A percentile compares a stretch with the other conserved stretches of the same genome.
These are phyloP conservation scores for Microcyclosporella mali DNA, from an alignment of 2,329 filamentous ascomycete genomes.

Conservation along the genomic window DNA sequence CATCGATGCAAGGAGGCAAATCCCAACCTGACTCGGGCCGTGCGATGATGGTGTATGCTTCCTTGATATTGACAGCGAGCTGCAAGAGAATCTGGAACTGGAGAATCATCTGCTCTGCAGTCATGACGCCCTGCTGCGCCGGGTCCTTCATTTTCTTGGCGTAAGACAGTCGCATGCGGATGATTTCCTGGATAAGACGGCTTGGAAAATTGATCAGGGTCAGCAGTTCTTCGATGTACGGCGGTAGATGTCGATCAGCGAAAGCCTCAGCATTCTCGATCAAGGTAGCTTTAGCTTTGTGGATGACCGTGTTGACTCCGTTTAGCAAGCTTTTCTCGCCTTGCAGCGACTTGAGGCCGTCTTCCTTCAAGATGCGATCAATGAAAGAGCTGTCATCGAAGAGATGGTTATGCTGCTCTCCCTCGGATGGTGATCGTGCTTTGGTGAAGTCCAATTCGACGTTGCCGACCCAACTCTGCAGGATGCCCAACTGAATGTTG, in stretches of 20 bases:
- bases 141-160: constrained; percentile 94
- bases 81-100: constrained; percentile 92
- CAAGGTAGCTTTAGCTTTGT: constrained; percentile 86
- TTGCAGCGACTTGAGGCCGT: constrained; percentile 85
- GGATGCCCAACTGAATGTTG: constrained; percentile 83
- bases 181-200: constrained; percentile 91
- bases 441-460: constrained; percentile 86
- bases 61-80: constrained; percentile 86
- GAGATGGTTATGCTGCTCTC: constrained; percentile 59
- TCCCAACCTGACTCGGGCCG: constrained; percentile 91
- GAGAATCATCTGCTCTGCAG: constrained; percentile 95
- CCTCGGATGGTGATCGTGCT: constrained; percentile 60
- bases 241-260: constrained; percentile 80
- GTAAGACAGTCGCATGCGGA: constrained; percentile 82
- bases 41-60: constrained; percentile 76
- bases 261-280: constrained; percentile 82
- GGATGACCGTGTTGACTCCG: constrained; percentile 77
- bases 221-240: constrained; percentile 92
- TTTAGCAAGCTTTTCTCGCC: constrained; percentile 77
- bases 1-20: constrained; percentile 89
- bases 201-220: constrained; percentile 97
- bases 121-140: constrained; percentile 82
- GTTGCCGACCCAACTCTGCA: constrained; percentile 96
- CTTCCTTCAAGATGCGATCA: constrained; percentile 90
- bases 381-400: constrained; percentile 90